phyloP scores from a whole-genome alignment of 2,329 filamentous ascomycete species.

The Fusarium chaquense region DNA sequence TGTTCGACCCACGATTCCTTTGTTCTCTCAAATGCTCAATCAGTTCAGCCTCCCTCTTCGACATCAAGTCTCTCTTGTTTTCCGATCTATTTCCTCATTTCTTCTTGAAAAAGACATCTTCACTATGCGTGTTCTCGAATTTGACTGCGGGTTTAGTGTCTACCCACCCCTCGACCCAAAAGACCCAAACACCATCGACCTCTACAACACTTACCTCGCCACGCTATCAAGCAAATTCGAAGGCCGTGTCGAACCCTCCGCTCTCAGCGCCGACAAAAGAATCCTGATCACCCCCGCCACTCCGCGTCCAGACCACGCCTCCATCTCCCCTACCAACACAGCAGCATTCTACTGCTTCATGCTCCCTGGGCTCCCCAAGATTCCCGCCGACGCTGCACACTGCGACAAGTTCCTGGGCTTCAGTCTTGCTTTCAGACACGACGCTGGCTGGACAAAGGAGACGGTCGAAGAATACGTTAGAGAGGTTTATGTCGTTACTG shows the following conservation, averaged over 20 bases:
- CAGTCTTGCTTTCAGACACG: background rate
- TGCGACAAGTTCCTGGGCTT: slow-evolving; percentile 4
- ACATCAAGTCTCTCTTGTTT: background rate
- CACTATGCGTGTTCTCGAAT: background rate
- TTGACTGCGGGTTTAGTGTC: slow-evolving; percentile 9
- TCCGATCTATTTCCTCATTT: background rate
- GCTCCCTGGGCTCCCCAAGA: background rate
- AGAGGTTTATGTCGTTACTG: background rate
- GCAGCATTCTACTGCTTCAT: slow-evolving; percentile 7
- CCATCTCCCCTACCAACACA: background rate
- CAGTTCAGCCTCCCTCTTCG: too few species aligned
- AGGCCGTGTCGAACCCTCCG: background rate
- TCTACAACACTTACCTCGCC: background rate
- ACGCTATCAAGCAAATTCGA: background rate
- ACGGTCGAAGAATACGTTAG: background rate
- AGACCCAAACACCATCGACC: background rate
- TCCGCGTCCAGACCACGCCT: background rate
- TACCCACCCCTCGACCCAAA: background rate
- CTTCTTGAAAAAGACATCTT: accelerated
- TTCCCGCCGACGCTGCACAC: background rate
- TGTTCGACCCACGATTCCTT: background rate
- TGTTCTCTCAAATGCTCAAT: background rate
- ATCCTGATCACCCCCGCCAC: background rate
- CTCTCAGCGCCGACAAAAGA: background rate
- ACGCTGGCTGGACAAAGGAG: accelerated